phyloP scores from a whole-genome alignment of 345 rosid species.

The Gossypium turneri region DNA sequence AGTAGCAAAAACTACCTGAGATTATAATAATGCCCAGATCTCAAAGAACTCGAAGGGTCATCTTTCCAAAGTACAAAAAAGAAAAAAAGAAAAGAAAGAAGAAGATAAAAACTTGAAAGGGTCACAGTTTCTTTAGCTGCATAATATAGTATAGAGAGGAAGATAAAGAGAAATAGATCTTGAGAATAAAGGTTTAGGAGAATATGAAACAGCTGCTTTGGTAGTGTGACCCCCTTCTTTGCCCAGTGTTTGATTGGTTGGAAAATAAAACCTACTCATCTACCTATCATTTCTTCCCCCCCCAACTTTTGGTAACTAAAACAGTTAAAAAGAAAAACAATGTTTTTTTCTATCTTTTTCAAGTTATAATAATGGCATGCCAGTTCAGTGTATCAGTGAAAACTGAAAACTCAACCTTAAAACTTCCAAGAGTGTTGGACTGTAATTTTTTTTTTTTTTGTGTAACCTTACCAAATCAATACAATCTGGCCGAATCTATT shows the following conservation, averaged over 20 bases:
- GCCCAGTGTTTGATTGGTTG: background rate
- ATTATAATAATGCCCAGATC: constrained; percentile 6
- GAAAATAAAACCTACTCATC: background rate
- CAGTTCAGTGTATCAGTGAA: background rate
- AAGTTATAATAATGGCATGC: background rate
- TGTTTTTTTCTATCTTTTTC: background rate
- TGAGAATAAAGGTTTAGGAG: background rate
- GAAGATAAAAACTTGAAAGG: background rate
- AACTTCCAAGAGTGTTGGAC: background rate
- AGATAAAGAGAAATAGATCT: background rate
- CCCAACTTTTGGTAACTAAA: background rate
- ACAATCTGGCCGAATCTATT: too few relatives aligned
- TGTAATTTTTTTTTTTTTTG: background rate
- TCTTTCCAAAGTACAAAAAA: background rate
- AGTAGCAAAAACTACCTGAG: background rate
- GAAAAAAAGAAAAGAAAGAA: background rate
- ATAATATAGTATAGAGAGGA: background rate
- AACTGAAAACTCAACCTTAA: background rate
- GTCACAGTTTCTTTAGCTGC: background rate
- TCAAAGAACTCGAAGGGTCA: constrained; percentile 4
- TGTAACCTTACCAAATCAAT: too few relatives aligned
- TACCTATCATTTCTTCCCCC: too few relatives aligned
- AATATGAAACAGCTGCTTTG: constrained; percentile 12
- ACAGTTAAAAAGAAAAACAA: background rate
- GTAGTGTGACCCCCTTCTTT: background rate